Base-by-base conservation (phyloP, 2,329 filamentous ascomycete species). In the Paecilomyces niveus region DNA sequence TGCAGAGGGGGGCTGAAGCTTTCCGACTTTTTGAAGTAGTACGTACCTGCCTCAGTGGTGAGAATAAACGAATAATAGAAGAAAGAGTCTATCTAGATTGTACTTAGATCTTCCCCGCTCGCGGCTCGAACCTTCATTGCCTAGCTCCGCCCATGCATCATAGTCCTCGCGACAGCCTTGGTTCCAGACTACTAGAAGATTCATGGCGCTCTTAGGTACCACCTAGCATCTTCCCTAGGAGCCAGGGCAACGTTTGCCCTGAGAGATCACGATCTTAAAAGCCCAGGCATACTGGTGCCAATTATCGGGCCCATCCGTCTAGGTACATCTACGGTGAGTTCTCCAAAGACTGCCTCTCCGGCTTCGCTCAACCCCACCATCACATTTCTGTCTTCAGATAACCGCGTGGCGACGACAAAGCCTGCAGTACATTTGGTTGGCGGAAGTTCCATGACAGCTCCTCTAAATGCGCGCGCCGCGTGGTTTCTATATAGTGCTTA, bases 81-180 rank as follows among this genome's bases (percentile, higher is more conserved):
- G n/a, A n/a, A n/a, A n/a, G n/a, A n/a, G n/a, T n/a, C n/a, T n/a
- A n/a, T n/a, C 6, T 18, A 26, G 24, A 5, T 26, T 5, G 3
- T 3, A 5, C 63, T 49, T 56, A 69, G 61, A 49, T 61, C 65
- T 24, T 66, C 59, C 60, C n/a, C n/a, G n/a, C n/a, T n/a, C n/a
- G n/a, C 66, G 67, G 7, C 63, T 62, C 72, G 70, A 73, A 9
- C 64, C 63, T 6, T 57, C 3, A 57, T 72, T 70, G 2, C 70
- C 67, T n/a, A 74, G 53, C 24, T 63, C 58, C 3, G 58, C 68
- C 71, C 71, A 74, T 15, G 65, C 65, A 63, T n/a, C n/a, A n/a
- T n/a, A n/a, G n/a, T 72, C 70, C 21, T 68, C 55, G 8, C 56
- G 56, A 51, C 62, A 61, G 4, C 63, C 64, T n/a, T 64, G 57